Evolutionary conservation across 257 asterid genomes (phyloP).

Genomic region (Salvia rosmarinus): DNA sequence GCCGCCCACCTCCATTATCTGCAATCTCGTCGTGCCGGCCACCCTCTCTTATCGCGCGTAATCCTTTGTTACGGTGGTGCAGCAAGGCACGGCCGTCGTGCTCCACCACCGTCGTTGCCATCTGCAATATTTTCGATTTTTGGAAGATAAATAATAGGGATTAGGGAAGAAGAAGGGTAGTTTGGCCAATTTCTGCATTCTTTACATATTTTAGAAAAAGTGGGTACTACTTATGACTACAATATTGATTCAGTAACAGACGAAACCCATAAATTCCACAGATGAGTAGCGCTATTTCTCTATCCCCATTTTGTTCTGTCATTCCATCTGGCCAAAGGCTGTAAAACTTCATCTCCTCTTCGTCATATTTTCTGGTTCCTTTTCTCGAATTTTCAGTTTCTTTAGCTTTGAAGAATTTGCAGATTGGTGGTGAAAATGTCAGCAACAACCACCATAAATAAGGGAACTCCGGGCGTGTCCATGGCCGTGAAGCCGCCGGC

Average conservation of each 20-base stretch:
- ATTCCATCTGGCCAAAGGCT: constrained; percentile 45
- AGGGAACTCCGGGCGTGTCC: constrained; percentile 42
- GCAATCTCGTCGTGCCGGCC: too few relatives aligned
- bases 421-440: constrained; percentile 77
- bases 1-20: too few relatives aligned
- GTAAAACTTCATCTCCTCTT: neutral
- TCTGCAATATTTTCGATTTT: too few relatives aligned
- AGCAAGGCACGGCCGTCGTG: too few relatives aligned
- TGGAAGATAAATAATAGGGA: too few relatives aligned
- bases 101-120: too few relatives aligned
- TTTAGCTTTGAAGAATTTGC: constrained; percentile 32
- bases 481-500: constrained; percentile 77
- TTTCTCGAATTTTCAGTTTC: constrained; percentile 7
- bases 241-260: neutral
- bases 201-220: too few relatives aligned
- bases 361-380: neutral
- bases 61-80: too few relatives aligned
- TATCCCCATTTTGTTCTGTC: constrained; percentile 36
- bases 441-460: constrained; percentile 44
- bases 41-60: too few relatives aligned
- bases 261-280: neutral
- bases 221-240: neutral
- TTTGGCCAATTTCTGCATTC: too few relatives aligned
- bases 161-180: too few relatives aligned
- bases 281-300: constrained; percentile 50